Percentiles rank a stretch among this genome's conserved stretches.
Conservation (phyloP, 2,329 filamentous ascomycete species). For the Apiospora rasikravindrae region DNA sequence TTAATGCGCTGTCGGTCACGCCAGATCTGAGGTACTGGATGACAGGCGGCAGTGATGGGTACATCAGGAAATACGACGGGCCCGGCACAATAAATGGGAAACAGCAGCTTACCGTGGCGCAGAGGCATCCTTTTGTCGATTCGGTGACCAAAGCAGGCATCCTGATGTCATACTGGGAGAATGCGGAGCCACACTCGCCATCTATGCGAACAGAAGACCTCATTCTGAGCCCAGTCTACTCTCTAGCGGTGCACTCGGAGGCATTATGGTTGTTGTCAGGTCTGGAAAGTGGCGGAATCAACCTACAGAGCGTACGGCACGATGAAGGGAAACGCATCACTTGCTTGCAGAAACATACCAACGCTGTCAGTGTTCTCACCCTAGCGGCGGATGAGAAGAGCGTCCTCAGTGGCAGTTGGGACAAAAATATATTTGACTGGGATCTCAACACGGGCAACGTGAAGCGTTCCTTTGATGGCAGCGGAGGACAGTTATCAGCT, state of each 20-base stretch:
- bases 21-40: constrained; percentile 96
- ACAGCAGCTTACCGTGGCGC: constrained; percentile 89
- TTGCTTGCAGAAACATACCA: constrained; percentile 81
- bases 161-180: constrained; percentile 97
- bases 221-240: constrained; percentile 88
- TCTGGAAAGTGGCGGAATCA: constrained; percentile 88
- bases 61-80: constrained; percentile 96
- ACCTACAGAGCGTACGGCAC: constrained; percentile 89
- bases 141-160: constrained; percentile 95
- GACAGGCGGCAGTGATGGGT: constrained; percentile 91
- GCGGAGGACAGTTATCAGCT: constrained; percentile 82
- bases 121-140: constrained; percentile 95
- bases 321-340: constrained; percentile 92
- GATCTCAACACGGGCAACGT: constrained; percentile 86
- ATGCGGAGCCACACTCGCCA: constrained; percentile 72
- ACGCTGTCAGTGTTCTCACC: constrained; percentile 86
- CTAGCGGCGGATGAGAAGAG: constrained; percentile 85
- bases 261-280: constrained; percentile 92
- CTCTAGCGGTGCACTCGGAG: constrained; percentile 86
- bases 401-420: constrained; percentile 93
- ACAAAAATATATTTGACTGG: constrained; percentile 94
- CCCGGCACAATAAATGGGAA: constrained; percentile 95
- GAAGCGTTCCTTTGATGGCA: constrained; percentile 77
- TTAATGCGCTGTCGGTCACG: constrained; percentile 90
- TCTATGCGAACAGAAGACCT: constrained; percentile 58